phyloP scores from a whole-genome alignment of 2,329 filamentous ascomycete species.

The Fusarium sp. region DNA sequence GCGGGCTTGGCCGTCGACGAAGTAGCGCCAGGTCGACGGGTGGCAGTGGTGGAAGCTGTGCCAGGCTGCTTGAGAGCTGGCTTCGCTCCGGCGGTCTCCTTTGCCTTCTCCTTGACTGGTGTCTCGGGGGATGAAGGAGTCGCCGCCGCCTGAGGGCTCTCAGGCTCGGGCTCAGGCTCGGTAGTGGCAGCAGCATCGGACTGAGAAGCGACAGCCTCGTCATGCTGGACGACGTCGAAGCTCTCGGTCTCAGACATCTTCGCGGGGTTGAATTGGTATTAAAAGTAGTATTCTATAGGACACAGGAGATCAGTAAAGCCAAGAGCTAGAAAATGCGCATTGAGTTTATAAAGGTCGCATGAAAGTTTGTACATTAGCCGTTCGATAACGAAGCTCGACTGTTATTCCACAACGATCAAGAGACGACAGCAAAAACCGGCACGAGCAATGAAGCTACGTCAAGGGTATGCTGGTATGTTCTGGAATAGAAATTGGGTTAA shows the following conservation, averaged over 20 bases:
- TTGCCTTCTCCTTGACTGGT: slow-evolving; percentile 52
- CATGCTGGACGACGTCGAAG: slow-evolving; percentile 59
- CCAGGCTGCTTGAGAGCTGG: slow-evolving; percentile 54
- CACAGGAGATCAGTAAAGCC: slow-evolving; percentile 8
- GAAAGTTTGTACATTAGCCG: slow-evolving; percentile 6
- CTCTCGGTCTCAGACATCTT: slow-evolving; percentile 63
- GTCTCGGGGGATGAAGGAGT: slow-evolving; percentile 51
- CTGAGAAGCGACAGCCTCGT: slow-evolving; percentile 55
- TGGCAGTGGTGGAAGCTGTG: slow-evolving; percentile 49
- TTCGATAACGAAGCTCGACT: slow-evolving; percentile 28
- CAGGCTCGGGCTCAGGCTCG: slow-evolving; percentile 44
- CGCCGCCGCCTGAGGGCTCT: slow-evolving; percentile 46
- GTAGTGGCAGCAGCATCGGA: slow-evolving; percentile 43
- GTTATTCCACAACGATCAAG: slow-evolving; percentile 14
- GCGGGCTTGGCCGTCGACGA: slow-evolving; percentile 47
- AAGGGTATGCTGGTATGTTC: slow-evolving; percentile 22
- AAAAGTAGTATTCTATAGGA: slow-evolving; percentile 25
- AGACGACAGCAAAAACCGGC: slow-evolving; percentile 6
- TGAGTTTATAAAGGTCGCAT: slow-evolving; percentile 19
- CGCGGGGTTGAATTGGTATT: slow-evolving; percentile 26
- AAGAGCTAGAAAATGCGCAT: not conserved
- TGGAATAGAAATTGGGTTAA: slow-evolving; percentile 33
- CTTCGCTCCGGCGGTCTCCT: slow-evolving; percentile 47
- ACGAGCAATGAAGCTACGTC: slow-evolving; percentile 17
- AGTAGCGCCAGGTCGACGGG: slow-evolving; percentile 31